These are phyloP conservation scores for Avena insularis DNA, from an alignment of 176 grass and related monocot species.

Conservation along the genomic window DNA sequence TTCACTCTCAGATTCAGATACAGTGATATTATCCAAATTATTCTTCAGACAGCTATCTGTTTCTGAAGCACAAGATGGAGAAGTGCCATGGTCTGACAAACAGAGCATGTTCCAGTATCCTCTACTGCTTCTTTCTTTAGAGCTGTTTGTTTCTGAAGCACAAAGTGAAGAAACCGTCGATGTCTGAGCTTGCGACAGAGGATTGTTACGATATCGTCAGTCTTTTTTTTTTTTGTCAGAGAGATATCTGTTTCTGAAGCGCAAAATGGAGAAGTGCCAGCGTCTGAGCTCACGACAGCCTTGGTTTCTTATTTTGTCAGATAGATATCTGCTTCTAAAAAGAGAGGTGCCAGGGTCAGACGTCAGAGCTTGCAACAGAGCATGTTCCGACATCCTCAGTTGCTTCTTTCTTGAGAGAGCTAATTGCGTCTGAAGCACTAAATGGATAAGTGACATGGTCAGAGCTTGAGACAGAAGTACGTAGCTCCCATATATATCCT, in stretches of 20 bases:
- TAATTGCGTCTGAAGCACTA: neutral
- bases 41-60: slow-evolving; percentile 22
- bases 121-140: neutral
- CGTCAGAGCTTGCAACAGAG: slow-evolving; percentile 69
- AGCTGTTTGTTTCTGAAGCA: no score
- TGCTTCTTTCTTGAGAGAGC: neutral
- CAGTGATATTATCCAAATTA: slow-evolving; percentile 40
- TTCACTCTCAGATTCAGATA: slow-evolving; percentile 68
- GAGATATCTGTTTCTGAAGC: slow-evolving; percentile 46
- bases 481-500: slow-evolving; percentile 47
- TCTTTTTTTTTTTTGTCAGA: no score
- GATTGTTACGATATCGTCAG: no score
- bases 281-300: slow-evolving; percentile 78
- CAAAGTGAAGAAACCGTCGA: no score
- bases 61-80: slow-evolving; percentile 40
- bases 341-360: slow-evolving; percentile 50
- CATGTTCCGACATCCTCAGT: slow-evolving; percentile 48
- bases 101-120: slow-evolving; percentile 66
- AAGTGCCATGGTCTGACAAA: slow-evolving; percentile 52
- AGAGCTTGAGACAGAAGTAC: slow-evolving; percentile 76
- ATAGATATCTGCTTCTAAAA: slow-evolving; percentile 52
- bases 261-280: slow-evolving; percentile 69
- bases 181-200: no score
- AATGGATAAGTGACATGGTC: slow-evolving; percentile 67
- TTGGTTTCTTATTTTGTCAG: neutral